Base-by-base conservation (phyloP, 345 rosid genomes). In the Gossypium turneri region DNA sequence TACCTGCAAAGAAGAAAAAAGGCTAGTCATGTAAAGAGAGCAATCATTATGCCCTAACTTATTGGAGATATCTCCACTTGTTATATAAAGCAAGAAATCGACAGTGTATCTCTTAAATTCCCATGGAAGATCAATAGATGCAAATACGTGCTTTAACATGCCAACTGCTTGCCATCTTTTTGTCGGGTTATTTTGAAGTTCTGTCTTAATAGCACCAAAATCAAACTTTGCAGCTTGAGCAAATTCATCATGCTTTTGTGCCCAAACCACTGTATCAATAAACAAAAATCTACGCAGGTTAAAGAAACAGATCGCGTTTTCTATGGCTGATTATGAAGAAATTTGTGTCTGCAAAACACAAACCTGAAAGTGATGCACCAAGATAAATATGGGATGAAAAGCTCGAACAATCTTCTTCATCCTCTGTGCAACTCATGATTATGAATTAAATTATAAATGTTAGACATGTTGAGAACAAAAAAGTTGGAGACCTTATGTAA, bases 281-380 rank as follows among this genome's bases (percentile, higher is more conserved):
- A 74, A 80, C 74, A 74, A 56, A 75, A 64, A 58, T 15, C 20
- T 47, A 20, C 5, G 34, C 41, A 63, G 38, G 41, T 68, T 59
- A 56, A 61, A 44, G 55, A 41, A 29, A 72, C 8, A 56, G 50
- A 8, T 20, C 20, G 24, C 9, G 0, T 48, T 67, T 67, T 48
- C 41, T 8, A 20, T 1, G 5, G 29, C 20, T 52, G 60, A 70
- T 51, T 44, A 51, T 29, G 15, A 51, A 24, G 64, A 78, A 74
- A 47, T 15, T 52, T 25, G 38, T 2, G 61, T 55, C 25, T 25
- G 56, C 24, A 56, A 73, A 51, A 80, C 80, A 86, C 79, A 76
- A 73, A 89, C 96, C 89, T 84, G 93, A 82, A 82, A 93, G 92
- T 64, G 88, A 79, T 66, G 94, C 98, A 65, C 98, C 99, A 76